Evolutionary conservation across 2,329 filamentous ascomycete species (phyloP).

Genomic region (Scolecobasidium constrictum): DNA sequence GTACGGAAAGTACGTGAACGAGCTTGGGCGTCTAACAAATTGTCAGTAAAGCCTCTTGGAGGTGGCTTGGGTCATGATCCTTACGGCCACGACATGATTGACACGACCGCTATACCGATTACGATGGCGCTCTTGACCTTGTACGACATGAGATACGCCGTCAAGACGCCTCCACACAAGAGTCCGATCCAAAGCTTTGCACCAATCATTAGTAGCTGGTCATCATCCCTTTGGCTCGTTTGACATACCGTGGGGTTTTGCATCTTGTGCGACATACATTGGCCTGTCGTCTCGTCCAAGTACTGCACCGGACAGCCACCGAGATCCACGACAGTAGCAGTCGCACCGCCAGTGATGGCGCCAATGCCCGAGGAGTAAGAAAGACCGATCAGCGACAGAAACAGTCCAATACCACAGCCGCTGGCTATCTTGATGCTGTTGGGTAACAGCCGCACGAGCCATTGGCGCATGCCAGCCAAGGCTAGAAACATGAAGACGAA

Average conservation of each 20-base stretch:
- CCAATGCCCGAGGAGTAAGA: conserved; percentile 77
- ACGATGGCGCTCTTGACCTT: conserved; percentile 81
- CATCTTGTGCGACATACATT: conserved; percentile 65
- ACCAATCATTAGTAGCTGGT: not conserved
- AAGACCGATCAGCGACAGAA: conserved; percentile 62
- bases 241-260: conserved; percentile 51
- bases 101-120: conserved; percentile 68
- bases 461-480: conserved; percentile 71
- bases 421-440: conserved; percentile 78
- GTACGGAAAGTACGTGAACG: conserved; percentile 71
- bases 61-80: conserved; percentile 11
- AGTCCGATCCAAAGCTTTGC: conserved; percentile 70
- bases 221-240: conserved; percentile 6
- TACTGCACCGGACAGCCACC: conserved; percentile 59
- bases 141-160: conserved; percentile 71
- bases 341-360: conserved; percentile 52
- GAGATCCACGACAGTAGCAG: conserved; percentile 57
- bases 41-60: conserved; percentile 13
- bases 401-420: conserved; percentile 75
- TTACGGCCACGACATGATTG: conserved; percentile 75
- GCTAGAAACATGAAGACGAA: conserved; percentile 75
- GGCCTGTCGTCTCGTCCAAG: conserved; percentile 32
- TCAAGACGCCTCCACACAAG: conserved; percentile 73
- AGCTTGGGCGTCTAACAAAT: conserved; percentile 43
- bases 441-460: conserved; percentile 74